These are phyloP conservation scores for Populus tomentosa DNA, from an alignment of 441 rosid genomes.

Conservation along the genomic window DNA sequence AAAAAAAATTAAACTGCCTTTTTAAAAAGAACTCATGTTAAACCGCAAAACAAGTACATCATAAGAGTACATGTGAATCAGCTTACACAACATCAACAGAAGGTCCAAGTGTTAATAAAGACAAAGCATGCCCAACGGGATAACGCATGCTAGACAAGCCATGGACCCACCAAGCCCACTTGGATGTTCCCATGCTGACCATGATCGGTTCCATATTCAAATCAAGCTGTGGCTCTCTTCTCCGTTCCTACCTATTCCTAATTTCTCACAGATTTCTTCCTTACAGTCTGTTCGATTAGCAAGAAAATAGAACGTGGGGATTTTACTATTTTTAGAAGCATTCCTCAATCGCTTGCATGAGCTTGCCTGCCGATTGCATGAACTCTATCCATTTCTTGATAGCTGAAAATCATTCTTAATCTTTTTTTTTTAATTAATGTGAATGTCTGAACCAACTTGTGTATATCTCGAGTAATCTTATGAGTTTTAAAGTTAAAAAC, in stretches of 20 bases:
- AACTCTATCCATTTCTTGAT: neutral
- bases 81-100: neutral
- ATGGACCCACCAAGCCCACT: slow-evolving; percentile 36
- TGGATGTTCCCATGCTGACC: slow-evolving; percentile 16
- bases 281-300: neutral
- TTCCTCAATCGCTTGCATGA: neutral
- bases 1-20: no score
- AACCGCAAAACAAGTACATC: no score
- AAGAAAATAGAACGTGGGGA: neutral
- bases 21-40: no score
- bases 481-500: no score
- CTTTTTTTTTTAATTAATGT: no score
- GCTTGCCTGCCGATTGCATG: neutral
- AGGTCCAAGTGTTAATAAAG: slow-evolving; percentile 19
- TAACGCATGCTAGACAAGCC: slow-evolving; percentile 62
- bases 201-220: slow-evolving; percentile 2
- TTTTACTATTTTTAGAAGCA: neutral
- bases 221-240: neutral
- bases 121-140: slow-evolving; percentile 47
- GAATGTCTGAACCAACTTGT: no score
- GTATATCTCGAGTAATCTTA: no score
- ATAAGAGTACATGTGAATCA: slow-evolving; percentile 21
- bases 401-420: neutral
- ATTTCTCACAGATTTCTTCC: neutral
- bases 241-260: neutral